A percentile compares a stretch with the other conserved stretches of the same genome.
Evolutionary conservation across 495 filamentous ascomycete species (phyloP).

Genomic region (Penicillium cosmopolitanum): DNA sequence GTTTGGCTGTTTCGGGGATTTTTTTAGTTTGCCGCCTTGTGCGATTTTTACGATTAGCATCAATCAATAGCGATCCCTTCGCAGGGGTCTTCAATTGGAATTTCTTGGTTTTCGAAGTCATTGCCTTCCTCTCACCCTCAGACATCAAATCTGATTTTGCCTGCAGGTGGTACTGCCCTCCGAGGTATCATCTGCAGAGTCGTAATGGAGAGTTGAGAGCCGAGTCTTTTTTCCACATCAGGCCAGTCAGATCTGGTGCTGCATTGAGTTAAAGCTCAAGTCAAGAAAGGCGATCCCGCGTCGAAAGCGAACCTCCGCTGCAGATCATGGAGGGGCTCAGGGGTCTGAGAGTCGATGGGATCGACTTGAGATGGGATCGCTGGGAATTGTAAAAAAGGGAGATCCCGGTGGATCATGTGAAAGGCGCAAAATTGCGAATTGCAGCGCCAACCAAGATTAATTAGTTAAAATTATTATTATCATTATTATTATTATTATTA

Average conservation of each 20-base stretch:
- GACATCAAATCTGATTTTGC: neutral
- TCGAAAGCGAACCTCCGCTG: slow-evolving; percentile 11
- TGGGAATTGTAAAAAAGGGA: neutral
- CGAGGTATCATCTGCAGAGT: slow-evolving; percentile 17
- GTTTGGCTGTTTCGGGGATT: neutral
- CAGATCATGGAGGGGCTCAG: slow-evolving; percentile 17
- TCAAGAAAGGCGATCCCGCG: slow-evolving; percentile 12
- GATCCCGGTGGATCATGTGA: slow-evolving; percentile 17
- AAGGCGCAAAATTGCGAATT: slow-evolving; percentile 11
- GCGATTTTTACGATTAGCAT: neutral
- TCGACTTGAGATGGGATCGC: slow-evolving; percentile 17
- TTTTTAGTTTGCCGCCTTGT: neutral
- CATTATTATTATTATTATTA: too few relatives aligned
- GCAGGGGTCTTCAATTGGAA: neutral
- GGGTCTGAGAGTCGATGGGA: slow-evolving; percentile 8
- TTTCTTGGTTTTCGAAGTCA: neutral
- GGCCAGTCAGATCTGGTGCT: neutral
- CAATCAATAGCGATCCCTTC: neutral
- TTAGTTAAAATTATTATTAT: too few relatives aligned
- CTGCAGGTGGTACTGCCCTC: neutral
- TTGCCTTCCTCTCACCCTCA: neutral
- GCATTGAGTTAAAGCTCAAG: slow-evolving; percentile 11
- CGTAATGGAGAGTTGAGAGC: neutral
- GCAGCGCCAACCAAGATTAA: slow-evolving; percentile 2
- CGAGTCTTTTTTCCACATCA: slow-evolving; percentile 6